These are phyloP conservation scores for Chalaropsis ovoidea DNA, from an alignment of 2,329 filamentous ascomycete genomes.

Conservation along the genomic window DNA sequence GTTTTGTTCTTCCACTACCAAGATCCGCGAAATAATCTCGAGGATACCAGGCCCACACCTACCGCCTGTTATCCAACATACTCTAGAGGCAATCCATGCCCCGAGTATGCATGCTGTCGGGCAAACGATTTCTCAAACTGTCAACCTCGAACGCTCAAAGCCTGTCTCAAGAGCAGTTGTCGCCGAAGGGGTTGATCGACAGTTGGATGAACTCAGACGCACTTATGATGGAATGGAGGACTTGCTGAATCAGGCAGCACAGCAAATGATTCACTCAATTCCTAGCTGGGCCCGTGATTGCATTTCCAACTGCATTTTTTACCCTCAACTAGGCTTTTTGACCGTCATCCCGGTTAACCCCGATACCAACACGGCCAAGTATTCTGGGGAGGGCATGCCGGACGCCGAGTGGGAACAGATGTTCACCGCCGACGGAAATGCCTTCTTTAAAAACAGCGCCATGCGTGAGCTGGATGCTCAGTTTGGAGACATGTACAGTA, in stretches of 20 bases:
- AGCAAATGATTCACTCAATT: conserved; percentile 51
- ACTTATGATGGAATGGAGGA: conserved; percentile 67
- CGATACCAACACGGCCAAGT: conserved; percentile 41
- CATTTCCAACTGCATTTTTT: conserved; percentile 70
- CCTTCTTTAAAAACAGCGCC: conserved; percentile 76
- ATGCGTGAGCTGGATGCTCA: conserved; percentile 73
- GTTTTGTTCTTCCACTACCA: conserved; percentile 20
- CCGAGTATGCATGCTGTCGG: conserved; percentile 17
- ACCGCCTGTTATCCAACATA: not conserved
- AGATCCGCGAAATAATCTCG: conserved; percentile 17
- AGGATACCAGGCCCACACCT: not conserved
- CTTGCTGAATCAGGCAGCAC: conserved; percentile 58
- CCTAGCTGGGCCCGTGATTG: conserved; percentile 48
- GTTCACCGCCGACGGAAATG: conserved; percentile 59
- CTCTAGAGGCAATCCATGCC: conserved; percentile 6
- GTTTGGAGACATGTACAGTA: conserved; percentile 74
- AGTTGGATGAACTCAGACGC: conserved; percentile 68
- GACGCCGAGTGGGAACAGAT: conserved; percentile 63
- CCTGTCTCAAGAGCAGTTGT: conserved; percentile 64
- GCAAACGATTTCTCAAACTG: conserved; percentile 17
- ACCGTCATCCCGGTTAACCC: conserved; percentile 58
- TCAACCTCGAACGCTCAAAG: conserved; percentile 40
- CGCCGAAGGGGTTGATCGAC: conserved; percentile 56
- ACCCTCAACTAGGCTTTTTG: conserved; percentile 85
- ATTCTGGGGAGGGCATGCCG: conserved; percentile 49